phyloP scores from a whole-genome alignment of 345 rosid species.

The Syzygium grande region DNA sequence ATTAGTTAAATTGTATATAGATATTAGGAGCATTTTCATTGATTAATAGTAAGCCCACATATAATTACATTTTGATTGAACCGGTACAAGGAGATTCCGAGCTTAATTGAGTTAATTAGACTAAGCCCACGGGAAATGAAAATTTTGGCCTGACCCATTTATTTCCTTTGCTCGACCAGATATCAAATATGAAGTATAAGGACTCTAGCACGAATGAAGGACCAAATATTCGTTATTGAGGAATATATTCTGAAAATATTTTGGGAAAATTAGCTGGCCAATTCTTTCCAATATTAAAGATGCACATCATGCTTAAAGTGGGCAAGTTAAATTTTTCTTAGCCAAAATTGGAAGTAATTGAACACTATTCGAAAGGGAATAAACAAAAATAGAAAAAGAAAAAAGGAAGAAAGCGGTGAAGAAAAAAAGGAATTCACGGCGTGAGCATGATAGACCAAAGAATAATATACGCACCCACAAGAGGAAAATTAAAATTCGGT shows the following conservation, averaged over 20 bases:
- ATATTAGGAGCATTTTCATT: not conserved
- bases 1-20: rapidly evolving
- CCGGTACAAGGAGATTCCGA: rapidly evolving
- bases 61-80: not conserved
- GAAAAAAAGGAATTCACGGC: not conserved
- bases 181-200: not conserved
- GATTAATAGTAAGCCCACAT: not conserved
- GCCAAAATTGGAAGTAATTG: not conserved
- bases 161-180: not conserved
- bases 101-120: rapidly evolving
- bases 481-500: not conserved
- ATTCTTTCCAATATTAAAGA: not conserved
- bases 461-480: rapidly evolving
- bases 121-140: rapidly evolving
- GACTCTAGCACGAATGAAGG: not conserved
- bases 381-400: too few relatives aligned
- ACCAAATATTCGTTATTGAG: not conserved
- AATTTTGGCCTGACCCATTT: not conserved
- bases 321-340: not conserved
- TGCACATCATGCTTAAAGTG: not conserved
- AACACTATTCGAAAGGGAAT: not conserved
- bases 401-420: too few relatives aligned
- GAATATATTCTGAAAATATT: not conserved
- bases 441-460: not conserved
- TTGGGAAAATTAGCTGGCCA: not conserved